A percentile compares a stretch with the other conserved stretches of the same genome.
phyloP scores from a whole-genome alignment of 2,329 filamentous ascomycete species.

The Pseudocercospora crystallina region DNA sequence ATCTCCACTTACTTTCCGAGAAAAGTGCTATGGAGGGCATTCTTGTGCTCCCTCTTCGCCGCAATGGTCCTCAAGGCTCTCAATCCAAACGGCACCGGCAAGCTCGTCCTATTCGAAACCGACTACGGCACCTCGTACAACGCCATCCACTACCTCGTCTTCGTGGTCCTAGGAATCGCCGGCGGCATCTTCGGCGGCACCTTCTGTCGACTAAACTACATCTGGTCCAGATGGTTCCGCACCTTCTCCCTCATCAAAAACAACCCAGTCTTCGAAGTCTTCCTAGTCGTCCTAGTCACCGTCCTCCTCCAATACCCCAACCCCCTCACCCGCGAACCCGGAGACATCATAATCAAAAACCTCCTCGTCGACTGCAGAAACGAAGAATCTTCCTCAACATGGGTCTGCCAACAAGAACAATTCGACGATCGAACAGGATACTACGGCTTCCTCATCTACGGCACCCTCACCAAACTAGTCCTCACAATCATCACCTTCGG shows the following conservation, averaged over 20 bases:
- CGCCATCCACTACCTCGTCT: constrained; percentile 57
- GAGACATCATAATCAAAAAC: constrained; percentile 57
- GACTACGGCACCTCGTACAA: constrained; percentile 58
- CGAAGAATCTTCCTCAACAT: constrained; percentile 37
- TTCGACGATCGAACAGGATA: constrained; percentile 42
- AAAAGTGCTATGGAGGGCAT: constrained; percentile 60
- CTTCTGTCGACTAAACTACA: constrained; percentile 59
- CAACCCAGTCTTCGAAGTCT: constrained; percentile 57
- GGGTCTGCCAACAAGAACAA: constrained; percentile 54
- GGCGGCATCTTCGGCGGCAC: constrained; percentile 61
- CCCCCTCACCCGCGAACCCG: constrained; percentile 54
- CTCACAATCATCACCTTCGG: constrained; percentile 61
- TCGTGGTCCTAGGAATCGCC: constrained; percentile 55
- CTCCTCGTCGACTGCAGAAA: constrained; percentile 56
- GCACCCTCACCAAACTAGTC: constrained; percentile 55
- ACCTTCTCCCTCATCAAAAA: constrained; percentile 54
- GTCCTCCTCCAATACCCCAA: constrained; percentile 59
- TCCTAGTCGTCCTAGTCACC: constrained; percentile 55
- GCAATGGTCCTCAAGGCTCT: constrained; percentile 57
- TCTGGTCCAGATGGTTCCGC: constrained; percentile 58
- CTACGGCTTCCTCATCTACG: constrained; percentile 53
- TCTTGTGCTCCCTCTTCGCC: constrained; percentile 58
- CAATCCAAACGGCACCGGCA: constrained; percentile 61
- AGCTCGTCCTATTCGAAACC: constrained; percentile 61
- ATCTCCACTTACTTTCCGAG: constrained; percentile 61